These are phyloP conservation scores for Crassisporium funariophilum DNA, from an alignment of 768 basidiomycete species.

Conservation along the genomic window DNA sequence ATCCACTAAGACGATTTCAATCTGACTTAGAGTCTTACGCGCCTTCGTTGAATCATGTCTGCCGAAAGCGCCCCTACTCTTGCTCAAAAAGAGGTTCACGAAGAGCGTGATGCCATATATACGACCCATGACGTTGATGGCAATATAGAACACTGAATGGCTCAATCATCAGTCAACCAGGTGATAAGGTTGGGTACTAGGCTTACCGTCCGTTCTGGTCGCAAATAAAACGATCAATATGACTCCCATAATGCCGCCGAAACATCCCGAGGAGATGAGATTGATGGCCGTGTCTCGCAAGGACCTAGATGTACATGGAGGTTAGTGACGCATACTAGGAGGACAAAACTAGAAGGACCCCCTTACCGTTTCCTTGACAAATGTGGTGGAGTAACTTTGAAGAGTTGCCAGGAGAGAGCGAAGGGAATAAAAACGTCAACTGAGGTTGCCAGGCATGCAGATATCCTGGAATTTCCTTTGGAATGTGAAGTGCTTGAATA, in stretches of 20 bases:
- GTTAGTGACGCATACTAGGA: too few relatives aligned
- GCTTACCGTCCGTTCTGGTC: conserved; percentile 19
- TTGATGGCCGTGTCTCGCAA: conserved; percentile 20
- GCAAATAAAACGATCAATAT: conserved; percentile 21
- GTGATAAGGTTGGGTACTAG: background rate
- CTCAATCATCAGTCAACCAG: background rate
- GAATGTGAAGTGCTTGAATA: too few relatives aligned
- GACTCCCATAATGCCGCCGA: conserved; percentile 20
- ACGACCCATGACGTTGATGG: conserved; percentile 22
- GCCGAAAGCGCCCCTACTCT: conserved; percentile 19
- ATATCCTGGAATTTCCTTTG: too few relatives aligned
- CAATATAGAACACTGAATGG: conserved; percentile 19
- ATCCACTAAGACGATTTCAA: too few relatives aligned
- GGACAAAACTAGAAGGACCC: too few relatives aligned
- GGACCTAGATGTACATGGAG: conserved; percentile 6
- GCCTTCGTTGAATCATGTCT: conserved; percentile 10
- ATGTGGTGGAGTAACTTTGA: conserved; percentile 14
- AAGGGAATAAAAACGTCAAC: conserved; percentile 21
- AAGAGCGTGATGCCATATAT: conserved; percentile 25
- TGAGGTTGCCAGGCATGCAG: conserved; percentile 14
- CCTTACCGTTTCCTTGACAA: conserved; percentile 19
- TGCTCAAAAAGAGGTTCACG: conserved; percentile 24
- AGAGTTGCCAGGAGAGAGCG: conserved; percentile 20
- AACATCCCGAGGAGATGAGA: conserved; percentile 23
- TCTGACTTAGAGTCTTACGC: conserved; percentile 14